Evolutionary conservation across 805 yeast genomes (phyloP), one percentile per base, ranked within the genome.

Genomic region (Candida schatavii): DNA sequence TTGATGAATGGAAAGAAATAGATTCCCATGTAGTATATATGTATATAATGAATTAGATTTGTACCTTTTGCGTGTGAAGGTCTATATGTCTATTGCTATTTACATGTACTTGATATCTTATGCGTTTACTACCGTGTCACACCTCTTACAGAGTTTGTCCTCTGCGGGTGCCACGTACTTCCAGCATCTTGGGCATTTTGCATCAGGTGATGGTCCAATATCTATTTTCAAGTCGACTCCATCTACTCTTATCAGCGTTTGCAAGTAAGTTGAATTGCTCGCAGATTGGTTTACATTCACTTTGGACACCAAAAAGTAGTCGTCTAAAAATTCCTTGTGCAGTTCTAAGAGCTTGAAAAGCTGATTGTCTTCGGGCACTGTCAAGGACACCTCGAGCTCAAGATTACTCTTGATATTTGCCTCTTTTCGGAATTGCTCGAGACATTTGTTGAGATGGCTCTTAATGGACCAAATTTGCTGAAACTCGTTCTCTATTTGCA

Each of bases 101-200:
- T 22, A 13, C 19, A 14, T 35, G 51, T 58, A 56, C 50, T 42
- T 48, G 52, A 25, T 29, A 13, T 29, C 17, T 29, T 31, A 11
- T 13, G 9, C 18, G 21, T 2, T 65, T 69, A 67, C 54, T 25
- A 74, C 81, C 1, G 51, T 47, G 10, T 63, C 61, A 64, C 98
- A 91, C 50, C 93, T 75, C 1, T 41, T 32, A 60, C 99, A 91
- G 22, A 89, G 64, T 1, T 59, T 60, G 9, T 78, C 78, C 27
- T 73, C 80, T 0, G 46, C 51, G 0, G 54, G 61, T 0, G 95
- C 68, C 5, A 77, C 77, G 56, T 65, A 81, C 54, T 87, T 87
- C 99, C 99, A 93, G 64, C 99, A 93, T 57, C 99, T 76, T 5
- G 96, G 96, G 59, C 99, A 93, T 54, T 89, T 89, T 40, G 65